phyloP scores from a whole-genome alignment of 2,329 filamentous ascomycete species.

The Eutypella sp. region DNA sequence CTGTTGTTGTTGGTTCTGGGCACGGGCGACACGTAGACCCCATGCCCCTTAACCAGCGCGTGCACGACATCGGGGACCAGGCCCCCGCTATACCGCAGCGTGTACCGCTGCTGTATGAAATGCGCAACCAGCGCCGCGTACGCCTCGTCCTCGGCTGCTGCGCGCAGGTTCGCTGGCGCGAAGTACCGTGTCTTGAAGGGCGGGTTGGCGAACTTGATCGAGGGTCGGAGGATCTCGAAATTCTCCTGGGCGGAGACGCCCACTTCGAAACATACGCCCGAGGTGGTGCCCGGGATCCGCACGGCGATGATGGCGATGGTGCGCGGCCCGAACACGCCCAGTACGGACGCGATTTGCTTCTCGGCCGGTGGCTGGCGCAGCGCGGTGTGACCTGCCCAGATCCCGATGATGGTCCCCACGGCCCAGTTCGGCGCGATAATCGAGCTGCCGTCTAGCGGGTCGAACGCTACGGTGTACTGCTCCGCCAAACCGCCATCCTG shows the following conservation, averaged over 20 bases:
- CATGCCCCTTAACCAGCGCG: slow-evolving; percentile 55
- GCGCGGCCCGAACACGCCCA: slow-evolving; percentile 51
- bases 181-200: slow-evolving; percentile 52
- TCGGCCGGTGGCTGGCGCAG: slow-evolving; percentile 33
- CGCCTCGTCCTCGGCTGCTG: slow-evolving; percentile 43
- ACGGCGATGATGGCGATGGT: slow-evolving; percentile 53
- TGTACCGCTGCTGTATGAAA: slow-evolving; percentile 51
- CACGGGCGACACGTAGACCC: slow-evolving; percentile 56
- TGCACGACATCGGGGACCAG: slow-evolving; percentile 59
- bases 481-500: slow-evolving; percentile 28
- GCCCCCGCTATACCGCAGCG: slow-evolving; percentile 55
- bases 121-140: slow-evolving; percentile 46
- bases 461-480: slow-evolving; percentile 55
- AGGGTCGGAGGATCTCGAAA: slow-evolving; percentile 36
- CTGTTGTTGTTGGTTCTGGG: slow-evolving; percentile 41
- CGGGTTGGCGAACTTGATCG: slow-evolving; percentile 32
- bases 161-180: slow-evolving; percentile 56
- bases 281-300: slow-evolving; percentile 34
- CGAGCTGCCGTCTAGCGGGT: slow-evolving; percentile 59
- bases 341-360: slow-evolving; percentile 43
- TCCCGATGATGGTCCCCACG: slow-evolving; percentile 54
- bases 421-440: slow-evolving; percentile 56
- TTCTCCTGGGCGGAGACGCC: slow-evolving; percentile 27
- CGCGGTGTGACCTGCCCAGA: slow-evolving; percentile 49
- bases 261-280: slow-evolving; percentile 46